Evolutionary conservation across 73 alveolate genomes (phyloP).

Genomic region (Paramecium tetraurelia): DNA sequence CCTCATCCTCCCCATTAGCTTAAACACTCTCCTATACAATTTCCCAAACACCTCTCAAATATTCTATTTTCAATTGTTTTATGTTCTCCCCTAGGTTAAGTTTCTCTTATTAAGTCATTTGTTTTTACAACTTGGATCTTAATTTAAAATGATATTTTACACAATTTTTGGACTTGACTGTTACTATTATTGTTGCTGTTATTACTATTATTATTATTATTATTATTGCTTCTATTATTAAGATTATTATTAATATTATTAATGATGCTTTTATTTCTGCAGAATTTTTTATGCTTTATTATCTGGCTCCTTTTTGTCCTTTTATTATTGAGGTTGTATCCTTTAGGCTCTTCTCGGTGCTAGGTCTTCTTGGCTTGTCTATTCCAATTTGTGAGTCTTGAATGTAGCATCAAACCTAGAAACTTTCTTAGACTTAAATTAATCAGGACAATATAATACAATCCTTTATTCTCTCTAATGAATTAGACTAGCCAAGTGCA

Average conservation of each 20-base stretch:
- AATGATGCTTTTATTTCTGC: not conserved
- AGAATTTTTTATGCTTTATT: not conserved
- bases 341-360: not conserved
- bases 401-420: slow-evolving; percentile 38
- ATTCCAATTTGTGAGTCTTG: not conserved
- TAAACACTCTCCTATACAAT: slow-evolving; percentile 32
- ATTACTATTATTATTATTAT: not conserved
- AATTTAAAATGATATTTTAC: not conserved
- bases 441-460: not conserved
- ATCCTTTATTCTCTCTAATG: slow-evolving; percentile 27
- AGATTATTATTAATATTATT: not conserved
- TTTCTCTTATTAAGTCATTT: slow-evolving; percentile 52
- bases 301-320: not conserved
- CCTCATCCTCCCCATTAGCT: slow-evolving; percentile 34
- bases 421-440: not conserved
- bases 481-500: slow-evolving; percentile 12
- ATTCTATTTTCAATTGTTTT: slow-evolving; percentile 39
- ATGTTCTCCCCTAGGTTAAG: slow-evolving; percentile 35
- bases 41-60: slow-evolving; percentile 62
- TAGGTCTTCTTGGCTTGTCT: not conserved
- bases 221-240: not conserved
- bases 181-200: not conserved
- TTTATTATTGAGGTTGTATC: not conserved
- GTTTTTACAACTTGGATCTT: not conserved
- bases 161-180: not conserved